Evolutionary conservation across 352 stramenopile species (phyloP).

Genomic region (Globisporangium polare): DNA sequence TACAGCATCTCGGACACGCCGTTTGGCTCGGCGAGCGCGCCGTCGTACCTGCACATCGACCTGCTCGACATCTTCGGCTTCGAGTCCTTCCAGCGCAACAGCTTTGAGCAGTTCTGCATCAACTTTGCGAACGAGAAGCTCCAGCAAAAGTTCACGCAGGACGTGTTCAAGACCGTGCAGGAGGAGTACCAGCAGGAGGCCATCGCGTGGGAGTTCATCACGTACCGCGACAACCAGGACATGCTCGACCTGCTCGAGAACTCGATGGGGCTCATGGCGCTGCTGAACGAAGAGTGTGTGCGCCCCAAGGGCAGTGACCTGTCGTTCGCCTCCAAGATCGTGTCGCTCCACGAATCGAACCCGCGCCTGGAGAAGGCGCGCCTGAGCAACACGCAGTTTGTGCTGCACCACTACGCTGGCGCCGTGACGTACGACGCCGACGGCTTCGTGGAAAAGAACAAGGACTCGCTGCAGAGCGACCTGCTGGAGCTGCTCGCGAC

Average conservation of each 20-base stretch:
- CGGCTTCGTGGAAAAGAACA: constrained; percentile 89
- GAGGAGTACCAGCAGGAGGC: constrained; percentile 76
- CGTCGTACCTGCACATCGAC: constrained; percentile 85
- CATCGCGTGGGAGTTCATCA: constrained; percentile 76
- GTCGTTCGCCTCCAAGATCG: constrained; percentile 87
- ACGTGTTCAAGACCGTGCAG: constrained; percentile 91
- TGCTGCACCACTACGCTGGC: constrained; percentile 81
- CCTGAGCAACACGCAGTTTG: constrained; percentile 71
- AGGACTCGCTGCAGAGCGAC: constrained; percentile 80
- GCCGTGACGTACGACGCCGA: constrained; percentile 76
- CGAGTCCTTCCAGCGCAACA: constrained; percentile 92
- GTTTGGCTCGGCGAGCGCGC: constrained; percentile 18
- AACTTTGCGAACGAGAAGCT: constrained; percentile 85
- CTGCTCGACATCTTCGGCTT: constrained; percentile 98
- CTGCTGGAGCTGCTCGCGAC: constrained; percentile 62
- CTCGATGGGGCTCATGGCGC: constrained; percentile 84
- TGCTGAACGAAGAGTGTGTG: constrained; percentile 91
- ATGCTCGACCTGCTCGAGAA: constrained; percentile 89
- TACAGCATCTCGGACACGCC: constrained; percentile 69
- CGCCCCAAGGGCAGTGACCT: constrained; percentile 82
- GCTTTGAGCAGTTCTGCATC: constrained; percentile 83
- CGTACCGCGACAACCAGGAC: constrained; percentile 89
- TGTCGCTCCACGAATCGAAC: constrained; percentile 77
- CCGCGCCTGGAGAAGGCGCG: constrained; percentile 73
- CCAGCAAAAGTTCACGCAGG: constrained; percentile 87